Evolutionary conservation across 164 flowering plant species (phyloP).

Genomic region (Macadamia integrifolia): DNA sequence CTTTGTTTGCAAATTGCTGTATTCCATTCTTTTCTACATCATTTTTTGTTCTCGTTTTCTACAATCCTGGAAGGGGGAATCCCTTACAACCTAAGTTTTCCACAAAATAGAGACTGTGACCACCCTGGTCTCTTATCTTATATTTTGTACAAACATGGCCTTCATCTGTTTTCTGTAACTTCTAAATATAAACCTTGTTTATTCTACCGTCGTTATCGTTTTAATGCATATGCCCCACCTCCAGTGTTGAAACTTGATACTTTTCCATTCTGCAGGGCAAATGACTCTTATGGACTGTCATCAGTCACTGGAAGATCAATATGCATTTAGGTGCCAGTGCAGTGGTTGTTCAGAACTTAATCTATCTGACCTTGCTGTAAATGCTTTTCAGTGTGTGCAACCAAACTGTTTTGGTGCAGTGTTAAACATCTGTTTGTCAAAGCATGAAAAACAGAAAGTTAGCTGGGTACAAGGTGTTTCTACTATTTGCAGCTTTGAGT

Average conservation of each 20-base stretch:
- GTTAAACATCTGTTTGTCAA: slow-evolving; percentile 24
- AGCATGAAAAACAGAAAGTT: slow-evolving; percentile 29
- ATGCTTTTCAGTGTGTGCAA: slow-evolving; percentile 55
- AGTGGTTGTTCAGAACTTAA: slow-evolving; percentile 60
- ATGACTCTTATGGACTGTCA: slow-evolving; percentile 54
- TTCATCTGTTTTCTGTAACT: no score
- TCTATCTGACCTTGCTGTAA: slow-evolving; percentile 63
- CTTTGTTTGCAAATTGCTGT: no score
- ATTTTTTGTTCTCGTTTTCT: no score
- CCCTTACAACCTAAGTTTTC: no score
- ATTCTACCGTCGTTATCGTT: no score
- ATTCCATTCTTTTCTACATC: no score
- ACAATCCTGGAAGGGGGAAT: no score
- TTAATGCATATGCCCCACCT: neutral
- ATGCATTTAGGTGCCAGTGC: slow-evolving; percentile 71
- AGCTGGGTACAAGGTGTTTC: slow-evolving; percentile 15
- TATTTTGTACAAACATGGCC: no score
- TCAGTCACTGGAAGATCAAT: slow-evolving; percentile 50
- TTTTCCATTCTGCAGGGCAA: slow-evolving; percentile 48
- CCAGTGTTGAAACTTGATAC: neutral
- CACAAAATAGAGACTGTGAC: no score
- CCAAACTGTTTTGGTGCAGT: slow-evolving; percentile 63
- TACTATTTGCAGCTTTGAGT: slow-evolving; percentile 13
- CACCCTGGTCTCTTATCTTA: no score
- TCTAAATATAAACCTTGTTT: neutral